Conservation (phyloP, 306 rosid genomes). For the Fragaria vesca region DNA sequence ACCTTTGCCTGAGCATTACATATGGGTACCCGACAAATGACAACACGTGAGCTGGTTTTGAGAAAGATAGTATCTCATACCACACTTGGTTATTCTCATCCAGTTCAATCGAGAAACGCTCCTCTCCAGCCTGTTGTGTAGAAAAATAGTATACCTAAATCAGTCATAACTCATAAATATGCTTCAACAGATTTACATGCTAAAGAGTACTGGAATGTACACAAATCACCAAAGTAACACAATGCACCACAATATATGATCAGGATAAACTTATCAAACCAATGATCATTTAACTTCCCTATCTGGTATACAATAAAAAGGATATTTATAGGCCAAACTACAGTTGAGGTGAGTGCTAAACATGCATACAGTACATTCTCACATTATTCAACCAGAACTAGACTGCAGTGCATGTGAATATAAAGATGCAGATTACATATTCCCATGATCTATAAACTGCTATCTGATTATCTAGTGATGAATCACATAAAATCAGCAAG, state of each 20-base stretch:
- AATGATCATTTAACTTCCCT: neutral
- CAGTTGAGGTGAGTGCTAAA: neutral
- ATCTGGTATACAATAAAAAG: neutral
- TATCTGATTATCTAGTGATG: neutral
- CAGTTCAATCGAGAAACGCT: slow-evolving; percentile 77
- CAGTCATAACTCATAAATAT: neutral
- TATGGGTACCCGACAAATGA: slow-evolving; percentile 86
- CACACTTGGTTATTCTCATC: slow-evolving; percentile 87
- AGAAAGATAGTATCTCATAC: slow-evolving; percentile 89
- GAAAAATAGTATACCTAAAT: slow-evolving; percentile 12
- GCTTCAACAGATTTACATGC: neutral
- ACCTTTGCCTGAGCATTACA: slow-evolving; percentile 72
- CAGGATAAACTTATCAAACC: neutral
- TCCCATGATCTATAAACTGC: neutral
- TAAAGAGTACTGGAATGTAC: neutral
- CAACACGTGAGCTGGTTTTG: slow-evolving; percentile 77
- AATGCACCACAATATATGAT: neutral
- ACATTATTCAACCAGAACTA: neutral
- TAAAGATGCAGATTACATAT: neutral
- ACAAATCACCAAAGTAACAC: neutral
- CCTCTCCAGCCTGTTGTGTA: slow-evolving; percentile 82
- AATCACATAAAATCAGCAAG: neutral
- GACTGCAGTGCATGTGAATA: neutral
- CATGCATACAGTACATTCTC: neutral
- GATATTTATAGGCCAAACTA: neutral